These are phyloP conservation scores for Saccharomycopsis sp. DNA, from an alignment of 805 yeast genomes.

Conservation along the genomic window DNA sequence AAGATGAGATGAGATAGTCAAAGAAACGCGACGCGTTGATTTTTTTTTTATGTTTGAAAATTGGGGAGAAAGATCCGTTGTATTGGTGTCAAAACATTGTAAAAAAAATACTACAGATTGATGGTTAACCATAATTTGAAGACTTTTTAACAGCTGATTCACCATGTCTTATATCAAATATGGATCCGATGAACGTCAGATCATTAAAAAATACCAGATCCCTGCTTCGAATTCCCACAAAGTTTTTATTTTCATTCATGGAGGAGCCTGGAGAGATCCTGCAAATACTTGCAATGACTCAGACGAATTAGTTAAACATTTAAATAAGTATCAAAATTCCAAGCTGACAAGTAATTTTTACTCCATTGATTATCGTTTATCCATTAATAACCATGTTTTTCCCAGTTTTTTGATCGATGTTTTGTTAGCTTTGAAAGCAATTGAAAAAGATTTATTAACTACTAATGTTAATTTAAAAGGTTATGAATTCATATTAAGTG, in stretches of 20 bases:
- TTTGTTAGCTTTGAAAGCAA: conserved; percentile 28
- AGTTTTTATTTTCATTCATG: conserved; percentile 59
- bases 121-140: too few species aligned
- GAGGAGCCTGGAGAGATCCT: conserved; percentile 84
- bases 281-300: conserved; percentile 50
- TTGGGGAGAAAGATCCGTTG: too few species aligned
- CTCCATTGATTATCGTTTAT: conserved; percentile 54
- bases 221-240: too few species aligned
- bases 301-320: conserved; percentile 23
- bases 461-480: not conserved
- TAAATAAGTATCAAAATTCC: conserved; percentile 6
- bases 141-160: too few species aligned
- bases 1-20: too few species aligned
- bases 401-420: conserved; percentile 57
- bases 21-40: too few species aligned
- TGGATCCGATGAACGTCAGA: too few species aligned
- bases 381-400: conserved; percentile 45
- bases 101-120: too few species aligned
- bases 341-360: conserved; percentile 21
- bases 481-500: conserved; percentile 31
- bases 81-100: too few species aligned
- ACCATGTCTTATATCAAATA: too few species aligned
- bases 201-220: too few species aligned
- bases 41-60: too few species aligned
- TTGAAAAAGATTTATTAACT: conserved; percentile 17